Conservation (phyloP, 1,139 yeast genomes). For the Lodderomyces oxycetoniae region DNA sequence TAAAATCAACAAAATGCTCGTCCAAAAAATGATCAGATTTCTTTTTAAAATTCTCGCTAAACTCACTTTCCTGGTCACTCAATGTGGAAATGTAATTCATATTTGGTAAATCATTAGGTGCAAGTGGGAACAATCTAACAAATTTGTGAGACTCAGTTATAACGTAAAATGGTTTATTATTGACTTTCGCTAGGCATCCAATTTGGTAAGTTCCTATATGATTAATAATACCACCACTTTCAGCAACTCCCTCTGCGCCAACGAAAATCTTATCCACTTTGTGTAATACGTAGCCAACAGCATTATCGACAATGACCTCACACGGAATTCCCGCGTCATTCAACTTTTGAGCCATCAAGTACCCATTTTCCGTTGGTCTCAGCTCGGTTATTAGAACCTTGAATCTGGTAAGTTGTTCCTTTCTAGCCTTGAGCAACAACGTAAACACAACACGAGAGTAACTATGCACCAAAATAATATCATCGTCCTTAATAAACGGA, state of each 20-base stretch:
- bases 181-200: slow-evolving; percentile 86
- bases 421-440: slow-evolving; percentile 69
- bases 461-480: slow-evolving; percentile 84
- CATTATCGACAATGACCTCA: slow-evolving; percentile 84
- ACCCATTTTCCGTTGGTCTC: slow-evolving; percentile 80
- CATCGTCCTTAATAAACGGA: slow-evolving; percentile 90
- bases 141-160: slow-evolving; percentile 95
- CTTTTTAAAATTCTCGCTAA: slow-evolving; percentile 2
- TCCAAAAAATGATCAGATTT: slow-evolving; percentile 24
- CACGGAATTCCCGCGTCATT: slow-evolving; percentile 84
- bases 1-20: slow-evolving; percentile 65
- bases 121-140: slow-evolving; percentile 90
- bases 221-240: slow-evolving; percentile 95
- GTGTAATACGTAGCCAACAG: slow-evolving; percentile 89
- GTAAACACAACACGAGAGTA: slow-evolving; percentile 86
- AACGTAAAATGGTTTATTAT: slow-evolving; percentile 90
- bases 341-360: slow-evolving; percentile 64
- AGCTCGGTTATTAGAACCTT: slow-evolving; percentile 92
- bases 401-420: slow-evolving; percentile 68
- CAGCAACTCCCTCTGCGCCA: slow-evolving; percentile 99
- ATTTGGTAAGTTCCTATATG: slow-evolving; percentile 94
- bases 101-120: slow-evolving; percentile 86
- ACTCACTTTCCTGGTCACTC: slow-evolving; percentile 20
- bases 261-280: slow-evolving; percentile 89
- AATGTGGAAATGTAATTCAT: slow-evolving; percentile 23